Percentiles rank a stretch among this genome's conserved stretches.
Conservation (phyloP, 2,329 filamentous ascomycete species). For the Trichoderma pleuroti region DNA sequence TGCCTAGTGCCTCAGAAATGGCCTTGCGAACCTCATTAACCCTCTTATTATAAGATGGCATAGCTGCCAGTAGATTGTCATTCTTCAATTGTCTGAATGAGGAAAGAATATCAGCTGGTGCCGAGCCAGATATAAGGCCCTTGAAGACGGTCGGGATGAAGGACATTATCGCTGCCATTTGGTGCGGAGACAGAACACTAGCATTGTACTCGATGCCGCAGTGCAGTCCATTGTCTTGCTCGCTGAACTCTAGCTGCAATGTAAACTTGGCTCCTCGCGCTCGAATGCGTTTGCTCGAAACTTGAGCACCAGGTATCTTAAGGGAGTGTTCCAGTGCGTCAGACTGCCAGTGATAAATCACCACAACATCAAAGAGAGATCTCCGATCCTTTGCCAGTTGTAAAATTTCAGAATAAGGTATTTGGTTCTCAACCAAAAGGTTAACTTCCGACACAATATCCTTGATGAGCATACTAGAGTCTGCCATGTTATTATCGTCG, state of each 20-base stretch:
- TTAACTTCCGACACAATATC: not conserved
- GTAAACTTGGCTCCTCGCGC: not conserved
- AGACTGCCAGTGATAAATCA: slow-evolving; percentile 2
- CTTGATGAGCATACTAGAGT: not conserved
- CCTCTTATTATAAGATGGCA: not conserved
- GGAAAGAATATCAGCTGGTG: not conserved
- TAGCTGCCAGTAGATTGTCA: not conserved
- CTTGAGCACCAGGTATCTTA: not conserved
- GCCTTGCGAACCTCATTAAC: not conserved
- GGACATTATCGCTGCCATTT: not conserved
- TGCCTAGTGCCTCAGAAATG: not conserved
- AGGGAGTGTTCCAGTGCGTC: not conserved
- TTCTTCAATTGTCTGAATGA: not conserved
- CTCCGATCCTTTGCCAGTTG: not conserved
- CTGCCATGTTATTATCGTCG: not conserved
- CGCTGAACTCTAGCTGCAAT: slow-evolving; percentile 1
- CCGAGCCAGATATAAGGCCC: not conserved
- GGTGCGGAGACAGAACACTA: not conserved
- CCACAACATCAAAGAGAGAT: not conserved
- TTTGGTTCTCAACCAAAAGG: not conserved
- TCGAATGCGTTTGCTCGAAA: not conserved
- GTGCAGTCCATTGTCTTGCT: not conserved
- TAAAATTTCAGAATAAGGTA: not conserved
- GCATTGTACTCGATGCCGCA: slow-evolving; percentile 2
- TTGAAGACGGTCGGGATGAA: not conserved